Evolutionary conservation across 2,329 filamentous ascomycete genomes (phyloP), one percentile per base, ranked within the genome.

Genomic region (Grosmannia clavigera): DNA sequence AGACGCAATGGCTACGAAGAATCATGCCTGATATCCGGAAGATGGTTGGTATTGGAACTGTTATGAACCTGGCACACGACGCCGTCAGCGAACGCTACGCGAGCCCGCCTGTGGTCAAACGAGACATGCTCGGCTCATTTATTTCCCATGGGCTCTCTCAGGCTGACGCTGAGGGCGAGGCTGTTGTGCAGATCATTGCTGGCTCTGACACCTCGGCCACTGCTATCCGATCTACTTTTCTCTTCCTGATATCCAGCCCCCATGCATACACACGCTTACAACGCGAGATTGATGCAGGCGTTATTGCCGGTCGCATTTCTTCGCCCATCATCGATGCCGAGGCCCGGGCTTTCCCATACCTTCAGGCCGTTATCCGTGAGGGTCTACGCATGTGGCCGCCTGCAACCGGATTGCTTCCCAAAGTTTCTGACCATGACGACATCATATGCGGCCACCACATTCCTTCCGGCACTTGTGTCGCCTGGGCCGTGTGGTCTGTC

Each of bases 361-460:
- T 82, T 9, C 74, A 78, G 62, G 79, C 79, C 0, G 75, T 76
- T 5, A 73, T 81, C 48, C 74, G 74, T 57, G 79, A 81, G 64
- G 74, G 73, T 0, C 67, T 81, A 22, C 71, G 79, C 0, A 70
- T 80, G 27, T 74, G 72, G 62, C 75, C 77, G 2, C 76, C 77
- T 0, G 71, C 75, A 0, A 70, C 71, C 2, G 73, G 72, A 0
- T 55, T 65, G 9, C 61, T 64, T 22, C 27, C 27, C 43, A 62
- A 61, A 55, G 70, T 69, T 1, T 70, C 74, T 16, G 73, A 75
- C 7, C 65, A 68, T 2, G 70, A 70, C 19, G 75, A 74, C 55
- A 71, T 73, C 55, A 66, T 70, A 7, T 68, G 70, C 52, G 73
- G 73, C 29, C 66, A 72, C 50, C 74, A 68, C 64, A 71, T 80